Conservation (phyloP, 805 yeast genomes). For the Jamesozyma jinghongensis region DNA sequence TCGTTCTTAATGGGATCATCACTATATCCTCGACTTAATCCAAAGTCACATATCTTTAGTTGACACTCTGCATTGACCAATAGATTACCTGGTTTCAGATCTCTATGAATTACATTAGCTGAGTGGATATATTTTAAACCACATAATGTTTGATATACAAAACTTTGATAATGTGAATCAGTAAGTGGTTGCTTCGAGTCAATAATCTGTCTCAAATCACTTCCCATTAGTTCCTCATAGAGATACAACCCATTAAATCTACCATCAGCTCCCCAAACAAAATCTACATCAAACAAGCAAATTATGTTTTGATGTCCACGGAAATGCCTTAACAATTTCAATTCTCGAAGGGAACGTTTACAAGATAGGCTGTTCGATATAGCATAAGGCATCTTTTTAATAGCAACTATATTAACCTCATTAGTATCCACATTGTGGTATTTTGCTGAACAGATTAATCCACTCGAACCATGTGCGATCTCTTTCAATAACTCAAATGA, state of each 20-base stretch:
- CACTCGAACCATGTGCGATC: slow-evolving; percentile 95
- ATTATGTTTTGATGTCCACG: slow-evolving; percentile 95
- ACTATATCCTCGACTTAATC: slow-evolving; percentile 88
- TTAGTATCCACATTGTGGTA: slow-evolving; percentile 60
- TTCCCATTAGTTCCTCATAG: slow-evolving; percentile 95
- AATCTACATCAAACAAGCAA: slow-evolving; percentile 86
- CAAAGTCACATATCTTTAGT: slow-evolving; percentile 91
- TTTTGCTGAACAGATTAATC: slow-evolving; percentile 88
- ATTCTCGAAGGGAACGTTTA: slow-evolving; percentile 82
- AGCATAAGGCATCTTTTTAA: slow-evolving; percentile 88
- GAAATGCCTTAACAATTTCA: slow-evolving; percentile 81
- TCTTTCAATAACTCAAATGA: slow-evolving; percentile 82
- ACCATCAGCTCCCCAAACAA: slow-evolving; percentile 52
- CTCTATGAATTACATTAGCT: slow-evolving; percentile 87
- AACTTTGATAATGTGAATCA: slow-evolving; percentile 89
- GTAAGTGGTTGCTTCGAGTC: slow-evolving; percentile 86
- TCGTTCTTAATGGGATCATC: slow-evolving; percentile 73
- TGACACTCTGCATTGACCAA: slow-evolving; percentile 95
- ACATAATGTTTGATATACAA: slow-evolving; percentile 82
- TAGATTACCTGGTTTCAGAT: slow-evolving; percentile 86
- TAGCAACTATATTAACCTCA: slow-evolving; percentile 73
- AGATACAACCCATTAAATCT: slow-evolving; percentile 84
- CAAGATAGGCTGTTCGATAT: slow-evolving; percentile 82
- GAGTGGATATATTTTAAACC: slow-evolving; percentile 85
- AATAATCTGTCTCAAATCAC: slow-evolving; percentile 95